These are phyloP conservation scores for Pythium diclinum DNA, from an alignment of 352 stramenopile genomes.

Conservation along the genomic window DNA sequence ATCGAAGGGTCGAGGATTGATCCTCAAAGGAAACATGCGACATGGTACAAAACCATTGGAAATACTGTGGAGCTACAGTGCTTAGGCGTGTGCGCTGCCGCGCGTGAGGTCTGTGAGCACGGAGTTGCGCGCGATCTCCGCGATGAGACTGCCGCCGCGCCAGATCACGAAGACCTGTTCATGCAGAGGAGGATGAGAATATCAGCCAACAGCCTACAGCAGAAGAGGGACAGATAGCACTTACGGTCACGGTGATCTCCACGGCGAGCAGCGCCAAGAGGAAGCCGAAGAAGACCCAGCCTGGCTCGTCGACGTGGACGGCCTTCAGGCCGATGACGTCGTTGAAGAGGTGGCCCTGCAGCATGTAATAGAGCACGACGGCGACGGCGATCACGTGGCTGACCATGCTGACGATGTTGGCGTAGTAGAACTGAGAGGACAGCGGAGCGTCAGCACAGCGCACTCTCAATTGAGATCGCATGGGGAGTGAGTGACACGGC, in stretches of 20 bases:
- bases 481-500: background rate
- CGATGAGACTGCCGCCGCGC: slow-evolving; percentile 51
- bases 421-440: slow-evolving; percentile 51
- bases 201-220: background rate
- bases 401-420: slow-evolving; percentile 44
- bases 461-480: background rate
- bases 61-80: background rate
- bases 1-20: background rate
- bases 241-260: slow-evolving; percentile 61
- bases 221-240: background rate
- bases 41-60: background rate
- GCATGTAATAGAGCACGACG: slow-evolving; percentile 55
- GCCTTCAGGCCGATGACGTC: slow-evolving; percentile 36
- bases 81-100: slow-evolving; percentile 31
- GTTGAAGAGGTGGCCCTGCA: slow-evolving; percentile 54
- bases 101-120: slow-evolving; percentile 45
- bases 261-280: slow-evolving; percentile 52
- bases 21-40: slow-evolving; percentile 10
- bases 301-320: slow-evolving; percentile 28
- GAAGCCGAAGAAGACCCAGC: slow-evolving; percentile 60
- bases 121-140: slow-evolving; percentile 71
- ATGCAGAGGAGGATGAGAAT: slow-evolving; percentile 5
- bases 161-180: slow-evolving; percentile 49
- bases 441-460: background rate
- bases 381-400: slow-evolving; percentile 59